phyloP scores from a whole-genome alignment of 805 yeast species.

The Zygoascus tannicola region DNA sequence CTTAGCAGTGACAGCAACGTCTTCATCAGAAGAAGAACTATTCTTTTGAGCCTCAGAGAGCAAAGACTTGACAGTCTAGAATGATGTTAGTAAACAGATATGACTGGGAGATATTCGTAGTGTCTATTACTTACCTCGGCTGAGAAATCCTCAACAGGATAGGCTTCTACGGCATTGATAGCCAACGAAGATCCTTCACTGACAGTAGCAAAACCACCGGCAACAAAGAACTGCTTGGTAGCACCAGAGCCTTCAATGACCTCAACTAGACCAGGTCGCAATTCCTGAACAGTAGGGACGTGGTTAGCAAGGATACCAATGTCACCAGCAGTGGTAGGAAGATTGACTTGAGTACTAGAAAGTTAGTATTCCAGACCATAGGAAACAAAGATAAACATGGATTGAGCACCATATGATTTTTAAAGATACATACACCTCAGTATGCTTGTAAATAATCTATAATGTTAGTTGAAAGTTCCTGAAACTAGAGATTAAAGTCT shows the following conservation, averaged over 20 bases:
- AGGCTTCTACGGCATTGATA: constrained; percentile 92
- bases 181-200: constrained; percentile 88
- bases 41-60: constrained; percentile 93
- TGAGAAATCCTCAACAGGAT: constrained; percentile 80
- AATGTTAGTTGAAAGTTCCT: no score
- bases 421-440: constrained; percentile 25
- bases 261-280: constrained; percentile 91
- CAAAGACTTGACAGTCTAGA: constrained; percentile 57
- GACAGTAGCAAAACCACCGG: constrained; percentile 95
- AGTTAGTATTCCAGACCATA: background rate
- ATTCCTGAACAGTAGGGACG: constrained; percentile 95
- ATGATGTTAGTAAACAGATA: background rate
- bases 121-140: constrained; percentile 37
- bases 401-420: background rate
- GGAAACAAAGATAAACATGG: background rate
- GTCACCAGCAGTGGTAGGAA: constrained; percentile 93
- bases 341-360: constrained; percentile 65
- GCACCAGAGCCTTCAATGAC: constrained; percentile 71
- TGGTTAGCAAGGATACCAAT: constrained; percentile 96
- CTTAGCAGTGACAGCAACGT: constrained; percentile 86
- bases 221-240: constrained; percentile 72
- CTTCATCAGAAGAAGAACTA: constrained; percentile 70
- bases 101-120: background rate
- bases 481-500: no score
- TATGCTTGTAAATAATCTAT: constrained; percentile 26